Evolutionary conservation across 441 rosid species (phyloP).

Genomic region (Arabidopsis lyrata): DNA sequence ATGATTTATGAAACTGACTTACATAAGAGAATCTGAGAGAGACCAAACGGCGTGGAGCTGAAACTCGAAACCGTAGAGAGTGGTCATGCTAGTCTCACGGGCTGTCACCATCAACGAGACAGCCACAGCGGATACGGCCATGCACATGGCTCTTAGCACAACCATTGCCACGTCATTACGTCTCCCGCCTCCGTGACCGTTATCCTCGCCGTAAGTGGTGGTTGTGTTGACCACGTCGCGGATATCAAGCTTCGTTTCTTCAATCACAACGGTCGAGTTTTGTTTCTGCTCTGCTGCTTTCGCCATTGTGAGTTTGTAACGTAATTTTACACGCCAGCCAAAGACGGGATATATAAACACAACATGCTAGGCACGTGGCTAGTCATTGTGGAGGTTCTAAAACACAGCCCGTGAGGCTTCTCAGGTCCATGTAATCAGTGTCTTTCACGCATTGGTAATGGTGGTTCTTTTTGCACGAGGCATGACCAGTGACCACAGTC

Average conservation of each 20-base stretch:
- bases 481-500: constrained; percentile 21
- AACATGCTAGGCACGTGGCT: constrained; percentile 26
- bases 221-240: constrained; percentile 26
- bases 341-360: constrained; percentile 19
- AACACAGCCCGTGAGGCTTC: constrained; percentile 43
- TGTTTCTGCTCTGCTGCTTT: constrained; percentile 52
- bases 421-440: constrained; percentile 40
- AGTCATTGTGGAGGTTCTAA: neutral
- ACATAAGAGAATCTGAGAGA: constrained; percentile 75
- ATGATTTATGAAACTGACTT: constrained; percentile 40
- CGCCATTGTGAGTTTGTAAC: constrained; percentile 42
- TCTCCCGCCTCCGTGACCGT: constrained; percentile 18
- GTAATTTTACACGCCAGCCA: neutral
- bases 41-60: constrained; percentile 78
- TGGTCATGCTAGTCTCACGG: constrained; percentile 57
- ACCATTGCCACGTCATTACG: constrained; percentile 53
- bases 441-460: constrained; percentile 7
- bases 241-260: constrained; percentile 35
- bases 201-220: constrained; percentile 28
- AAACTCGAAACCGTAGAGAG: constrained; percentile 71
- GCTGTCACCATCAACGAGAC: constrained; percentile 75
- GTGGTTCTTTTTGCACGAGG: constrained; percentile 33
- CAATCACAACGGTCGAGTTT: neutral
- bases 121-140: constrained; percentile 57
- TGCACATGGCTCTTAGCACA: constrained; percentile 57